Conservation (phyloP, 306 rosid genomes). For the Quercus aquifolioides region DNA sequence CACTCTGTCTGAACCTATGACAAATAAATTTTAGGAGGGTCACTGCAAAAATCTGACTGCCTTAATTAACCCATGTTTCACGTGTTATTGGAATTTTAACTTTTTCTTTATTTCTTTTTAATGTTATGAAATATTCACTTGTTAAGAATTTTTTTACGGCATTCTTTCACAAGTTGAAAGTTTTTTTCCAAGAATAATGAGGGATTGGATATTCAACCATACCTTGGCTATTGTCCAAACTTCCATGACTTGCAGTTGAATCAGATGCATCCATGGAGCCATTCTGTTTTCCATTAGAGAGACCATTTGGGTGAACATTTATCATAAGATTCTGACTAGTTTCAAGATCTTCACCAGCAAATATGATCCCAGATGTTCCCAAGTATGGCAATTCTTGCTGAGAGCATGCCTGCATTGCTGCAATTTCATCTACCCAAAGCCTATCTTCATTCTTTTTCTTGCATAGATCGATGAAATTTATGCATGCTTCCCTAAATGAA, state of each 20-base stretch:
- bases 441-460: constrained; percentile 93
- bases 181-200: not conserved
- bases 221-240: constrained; percentile 81
- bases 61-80: not conserved
- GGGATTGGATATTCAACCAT: constrained; percentile 15
- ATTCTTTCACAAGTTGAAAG: not conserved
- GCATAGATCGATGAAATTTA: constrained; percentile 78
- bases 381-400: constrained; percentile 73
- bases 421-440: constrained; percentile 91
- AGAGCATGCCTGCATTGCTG: constrained; percentile 83
- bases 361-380: constrained; percentile 78
- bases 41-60: not conserved
- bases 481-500: constrained; percentile 83
- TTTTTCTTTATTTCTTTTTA: not conserved
- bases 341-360: constrained; percentile 85
- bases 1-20: not conserved
- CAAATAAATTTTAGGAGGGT: not conserved
- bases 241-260: constrained; percentile 80
- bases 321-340: constrained; percentile 21
- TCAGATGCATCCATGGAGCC: constrained; percentile 55
- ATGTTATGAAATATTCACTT: not conserved
- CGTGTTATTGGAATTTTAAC: not conserved
- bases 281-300: constrained; percentile 39
- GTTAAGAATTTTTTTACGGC: not conserved
- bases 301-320: constrained; percentile 27